Evolutionary conservation across 768 basidiomycete species (phyloP), one percentile per base, ranked within the genome.

Genomic region (Macrolepiota fuliginosa): DNA sequence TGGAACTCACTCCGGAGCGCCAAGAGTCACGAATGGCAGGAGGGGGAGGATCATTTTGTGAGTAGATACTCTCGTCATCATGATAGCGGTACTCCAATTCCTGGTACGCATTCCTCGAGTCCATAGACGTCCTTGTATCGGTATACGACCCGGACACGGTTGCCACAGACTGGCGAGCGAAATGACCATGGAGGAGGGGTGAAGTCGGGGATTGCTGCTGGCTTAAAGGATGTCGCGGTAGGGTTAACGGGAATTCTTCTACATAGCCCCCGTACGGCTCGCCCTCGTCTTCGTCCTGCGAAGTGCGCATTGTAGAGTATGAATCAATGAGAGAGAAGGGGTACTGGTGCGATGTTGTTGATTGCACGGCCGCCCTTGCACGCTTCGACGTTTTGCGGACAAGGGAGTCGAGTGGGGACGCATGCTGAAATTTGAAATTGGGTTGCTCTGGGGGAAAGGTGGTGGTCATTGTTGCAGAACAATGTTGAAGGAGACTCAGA

Each of bases 321-420:
- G 45, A 62, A 39, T 58, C 50, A 59, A 58, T 37, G 55, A 58
- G 40, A 15, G 40, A 42, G 45, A 29, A 7, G 17, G 40, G 53
- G 25, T 62, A 63, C 46, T 68, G 67, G 40, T 57, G 63, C 39
- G 56, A 39, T 47, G 51, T 22, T 12, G 45, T 53, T 64, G 13
- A 50, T 39, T 57, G 56, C 51, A 37, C 59, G 27, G 56, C 66
- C 57, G 29, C 63, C 46, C 68, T 69, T 52, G 70, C 68, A 65
- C 76, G 65, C 19, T 78, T 68, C 72, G 88, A 87, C 7, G 85
- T 79, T 58, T 76, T 74, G 61, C 82, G 79, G 58, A 82, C 83
- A 52, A 90, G 80, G 2, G 80, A 75, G 42, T 85, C 81, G 42
- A 89, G 77, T 6, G 88, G 88, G 1, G 89, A 90, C 22, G 79